Conservation (phyloP, 192 early-diverging fungal genomes). For the Gryganskiella cystojenkinii region DNA sequence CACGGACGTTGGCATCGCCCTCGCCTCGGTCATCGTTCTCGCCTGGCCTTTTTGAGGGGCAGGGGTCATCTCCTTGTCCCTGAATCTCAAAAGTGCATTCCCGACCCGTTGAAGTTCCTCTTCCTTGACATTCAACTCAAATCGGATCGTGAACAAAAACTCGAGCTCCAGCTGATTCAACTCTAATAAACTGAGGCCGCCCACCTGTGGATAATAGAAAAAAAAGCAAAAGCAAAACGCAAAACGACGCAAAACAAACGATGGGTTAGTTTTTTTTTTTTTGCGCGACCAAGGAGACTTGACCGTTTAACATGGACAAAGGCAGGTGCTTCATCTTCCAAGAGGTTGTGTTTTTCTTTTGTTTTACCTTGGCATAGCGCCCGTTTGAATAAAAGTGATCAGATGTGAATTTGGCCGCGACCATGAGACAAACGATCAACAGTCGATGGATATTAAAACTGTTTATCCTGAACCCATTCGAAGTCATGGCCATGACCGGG, state of each 20-base stretch:
- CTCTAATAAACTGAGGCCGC: constrained; percentile 75
- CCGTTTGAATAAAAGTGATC: constrained; percentile 80
- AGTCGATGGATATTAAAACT: constrained; percentile 78
- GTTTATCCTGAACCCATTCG: constrained; percentile 61
- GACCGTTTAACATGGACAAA: too few relatives aligned
- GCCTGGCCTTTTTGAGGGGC: neutral
- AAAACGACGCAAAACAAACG: neutral
- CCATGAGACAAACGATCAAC: constrained; percentile 72
- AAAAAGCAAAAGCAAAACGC: neutral
- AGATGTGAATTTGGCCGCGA: constrained; percentile 81
- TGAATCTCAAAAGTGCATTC: constrained; percentile 25
- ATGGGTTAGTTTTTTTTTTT: neutral
- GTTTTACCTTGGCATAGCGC: constrained; percentile 74
- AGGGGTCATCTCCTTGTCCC: neutral
- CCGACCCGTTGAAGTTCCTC: constrained; percentile 66
- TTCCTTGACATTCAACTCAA: constrained; percentile 72
- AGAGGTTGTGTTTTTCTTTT: neutral
- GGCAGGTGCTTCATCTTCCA: too few relatives aligned
- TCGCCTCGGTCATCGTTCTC: neutral
- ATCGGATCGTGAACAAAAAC: constrained; percentile 74
- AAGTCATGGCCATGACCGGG: constrained; percentile 7
- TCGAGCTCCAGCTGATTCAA: constrained; percentile 82
- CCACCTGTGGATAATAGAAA: constrained; percentile 59
- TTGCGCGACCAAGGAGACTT: too few relatives aligned
- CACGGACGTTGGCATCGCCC: too few relatives aligned